Conservation (phyloP, 805 yeast species). For the Lipomyces japonicus region DNA sequence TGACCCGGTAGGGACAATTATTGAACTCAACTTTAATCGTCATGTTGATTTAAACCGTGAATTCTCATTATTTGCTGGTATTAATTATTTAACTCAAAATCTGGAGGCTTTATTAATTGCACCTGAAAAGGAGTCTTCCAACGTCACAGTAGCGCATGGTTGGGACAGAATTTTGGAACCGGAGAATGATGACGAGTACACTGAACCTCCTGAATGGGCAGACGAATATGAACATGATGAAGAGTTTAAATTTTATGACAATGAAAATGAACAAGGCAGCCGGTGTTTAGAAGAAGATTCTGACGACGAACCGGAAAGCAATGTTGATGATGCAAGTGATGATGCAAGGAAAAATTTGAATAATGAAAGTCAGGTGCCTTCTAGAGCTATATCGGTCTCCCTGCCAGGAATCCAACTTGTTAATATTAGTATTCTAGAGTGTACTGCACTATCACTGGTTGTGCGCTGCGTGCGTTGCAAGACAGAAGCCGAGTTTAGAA, state of each 20-base stretch:
- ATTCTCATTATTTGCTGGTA: constrained; percentile 26
- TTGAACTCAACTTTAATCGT: constrained; percentile 20
- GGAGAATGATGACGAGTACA: constrained; percentile 1
- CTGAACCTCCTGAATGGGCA: constrained; percentile 29
- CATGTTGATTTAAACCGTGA: constrained; percentile 10
- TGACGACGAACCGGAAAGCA: not conserved
- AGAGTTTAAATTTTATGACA: constrained; percentile 27
- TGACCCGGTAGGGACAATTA: constrained; percentile 4
- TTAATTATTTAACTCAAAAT: constrained; percentile 26
- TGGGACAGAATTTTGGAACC: not conserved
- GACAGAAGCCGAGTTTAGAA: constrained; percentile 36
- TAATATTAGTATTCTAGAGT: constrained; percentile 39
- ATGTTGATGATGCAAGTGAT: not conserved
- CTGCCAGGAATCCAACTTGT: constrained; percentile 36
- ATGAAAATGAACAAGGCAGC: constrained; percentile 35
- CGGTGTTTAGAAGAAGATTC: constrained; percentile 28
- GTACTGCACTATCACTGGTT: constrained; percentile 36
- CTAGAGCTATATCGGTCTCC: constrained; percentile 38
- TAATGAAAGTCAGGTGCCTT: constrained; percentile 4
- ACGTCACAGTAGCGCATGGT: not conserved
- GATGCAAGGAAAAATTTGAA: not conserved
- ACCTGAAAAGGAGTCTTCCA: not conserved
- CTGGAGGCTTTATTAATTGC: constrained; percentile 1
- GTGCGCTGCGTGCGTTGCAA: constrained; percentile 42
- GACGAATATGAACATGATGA: constrained; percentile 27